Evolutionary conservation across 2,329 filamentous ascomycete species (phyloP), one percentile per base, ranked within the genome.

Genomic region (Epichloe sibirici): DNA sequence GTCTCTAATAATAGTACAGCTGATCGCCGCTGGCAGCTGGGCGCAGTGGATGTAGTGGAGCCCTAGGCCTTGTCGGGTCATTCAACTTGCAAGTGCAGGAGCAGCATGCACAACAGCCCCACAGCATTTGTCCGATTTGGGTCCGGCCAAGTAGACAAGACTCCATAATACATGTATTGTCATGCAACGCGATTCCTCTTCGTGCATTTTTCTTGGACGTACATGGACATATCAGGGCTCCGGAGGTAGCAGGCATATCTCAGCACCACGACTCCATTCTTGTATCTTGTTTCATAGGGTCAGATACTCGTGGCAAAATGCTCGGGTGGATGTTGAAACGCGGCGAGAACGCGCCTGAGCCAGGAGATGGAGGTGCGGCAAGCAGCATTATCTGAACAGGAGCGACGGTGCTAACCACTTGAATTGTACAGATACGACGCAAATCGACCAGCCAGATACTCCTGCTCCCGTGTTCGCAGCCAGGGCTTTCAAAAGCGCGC

Each of bases 391-490:
- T 42, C 13, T 40, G 35, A 31, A 17, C 31, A 28, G 28, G 8
- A 39, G 25, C 5, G 5, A 44, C 11, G 11, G 8, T 37, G 6
- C 38, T 51, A 43, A 48, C 39, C 28, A 12, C 39, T 39, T 12
- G 11, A 9, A 25, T 7, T 13, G 17, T 12, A 21, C 48, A 72
- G 70, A 74, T 45, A 72, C 60, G 3, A 73, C 73, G 0, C 74
- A 76, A 55, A 58, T 77, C 42, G 81, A 85, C 15, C 71, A 72
- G 35, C 81, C 81, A 40, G 81, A 85, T 58, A 85, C 82, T 15
- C 82, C 82, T 6, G 82, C 79, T 0, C 81, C 82, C 2, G 76
- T 85, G 0, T 85, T 85, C 62, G 82, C 81, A 2, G 81, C 81
- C 39, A 75, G 82, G 54, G 82, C 82, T 5, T 71, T 85, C 61